Base-by-base conservation (phyloP, 495 filamentous ascomycete genomes). In the Xylaria cubensis region DNA sequence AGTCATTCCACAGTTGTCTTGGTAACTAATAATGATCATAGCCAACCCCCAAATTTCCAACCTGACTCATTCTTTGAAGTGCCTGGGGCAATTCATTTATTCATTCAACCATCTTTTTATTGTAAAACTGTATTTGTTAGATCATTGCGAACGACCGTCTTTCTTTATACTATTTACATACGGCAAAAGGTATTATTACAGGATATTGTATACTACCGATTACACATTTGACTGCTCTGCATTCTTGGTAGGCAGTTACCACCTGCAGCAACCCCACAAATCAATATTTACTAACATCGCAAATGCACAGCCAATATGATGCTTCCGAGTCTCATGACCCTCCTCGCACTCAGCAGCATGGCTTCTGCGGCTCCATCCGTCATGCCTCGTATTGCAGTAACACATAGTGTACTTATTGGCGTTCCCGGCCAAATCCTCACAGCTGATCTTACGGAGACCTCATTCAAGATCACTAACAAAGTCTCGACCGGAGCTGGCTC, bases 381-480 rank as follows among this genome's bases (percentile, higher is more conserved):
- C 15, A 73, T 51, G 69, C 53, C 72, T 61, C 21, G 73, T 24
- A 19, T 71, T 2, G 34, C 61, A 19, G 21, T 58, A 8, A 26
- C 55, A 2, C 67, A 62, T 34, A 74, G 71, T 55, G 75, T 82
- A 1, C 34, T 82, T 32, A 72, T 82, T 67, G 75, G 79, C 63
- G 69, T 74, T 13, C 76, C 80, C 19, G 75, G 69, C 29, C 74
- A 77, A 44, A 74, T 82, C 64, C 44, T 75, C 2, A 70, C 75
- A 12, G 77, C 75, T 48, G 67, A 78, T 9, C 81, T 79, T 56
- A 69, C 76, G 55, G 79, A 76, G 13, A 62, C 58, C 15, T 55
- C 69, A 44, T 79, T 82, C 75, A 70, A 69, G 50, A 74, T 80
- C 26, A 74, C 75, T 12, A 67, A 74, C 13, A 80, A 80, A 51